Evolutionary conservation across 169 alveolate genomes (phyloP).

Genomic region (Plasmodium chabaudi): DNA sequence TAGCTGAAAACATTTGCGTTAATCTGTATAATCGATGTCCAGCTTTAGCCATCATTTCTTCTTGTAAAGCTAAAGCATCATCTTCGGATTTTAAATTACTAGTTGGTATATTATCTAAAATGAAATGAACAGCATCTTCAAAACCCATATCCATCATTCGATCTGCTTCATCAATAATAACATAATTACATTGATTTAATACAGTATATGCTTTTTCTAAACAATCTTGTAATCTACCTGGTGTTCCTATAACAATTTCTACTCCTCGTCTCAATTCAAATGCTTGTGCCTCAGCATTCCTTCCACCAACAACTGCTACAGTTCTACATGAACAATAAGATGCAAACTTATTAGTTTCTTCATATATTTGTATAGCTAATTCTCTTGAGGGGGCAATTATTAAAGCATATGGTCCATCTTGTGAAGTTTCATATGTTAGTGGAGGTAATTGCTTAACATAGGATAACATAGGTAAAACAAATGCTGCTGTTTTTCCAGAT

Average conservation of each 20-base stretch:
- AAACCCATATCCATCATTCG: slow-evolving; percentile 98
- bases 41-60: slow-evolving; percentile 90
- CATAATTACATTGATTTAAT: slow-evolving; percentile 94
- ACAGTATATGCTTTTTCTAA: slow-evolving; percentile 93
- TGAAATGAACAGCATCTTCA: slow-evolving; percentile 95
- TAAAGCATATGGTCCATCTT: slow-evolving; percentile 97
- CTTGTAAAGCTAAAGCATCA: slow-evolving; percentile 89
- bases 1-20: slow-evolving; percentile 96
- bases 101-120: slow-evolving; percentile 92
- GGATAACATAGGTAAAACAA: slow-evolving; percentile 95
- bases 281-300: slow-evolving; percentile 94
- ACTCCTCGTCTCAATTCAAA: slow-evolving; percentile 94
- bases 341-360: slow-evolving; percentile 92
- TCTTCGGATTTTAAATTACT: slow-evolving; percentile 89
- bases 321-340: slow-evolving; percentile 89
- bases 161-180: slow-evolving; percentile 98
- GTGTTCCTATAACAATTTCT: slow-evolving; percentile 97
- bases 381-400: slow-evolving; percentile 96
- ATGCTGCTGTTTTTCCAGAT: slow-evolving; percentile 96
- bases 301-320: slow-evolving; percentile 97
- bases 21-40: slow-evolving; percentile 91
- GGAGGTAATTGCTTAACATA: slow-evolving; percentile 92
- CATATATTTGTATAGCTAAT: slow-evolving; percentile 95
- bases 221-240: slow-evolving; percentile 97
- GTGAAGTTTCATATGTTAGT: slow-evolving; percentile 91